phyloP scores from a whole-genome alignment of 1,139 yeast species.

The Pichia sp. region DNA sequence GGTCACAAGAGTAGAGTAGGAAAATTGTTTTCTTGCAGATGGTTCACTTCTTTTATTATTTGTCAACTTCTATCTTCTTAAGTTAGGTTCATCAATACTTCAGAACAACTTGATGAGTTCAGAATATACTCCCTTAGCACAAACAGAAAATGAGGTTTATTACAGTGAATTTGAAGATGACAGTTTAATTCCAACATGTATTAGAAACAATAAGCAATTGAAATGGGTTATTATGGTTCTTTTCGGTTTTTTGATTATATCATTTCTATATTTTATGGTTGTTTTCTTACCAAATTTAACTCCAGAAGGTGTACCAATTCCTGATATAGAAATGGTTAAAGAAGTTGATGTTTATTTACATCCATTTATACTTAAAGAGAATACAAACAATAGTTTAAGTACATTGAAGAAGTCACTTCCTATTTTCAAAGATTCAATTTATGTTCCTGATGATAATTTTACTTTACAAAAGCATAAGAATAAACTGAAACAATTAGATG shows the following conservation, averaged over 20 bases:
- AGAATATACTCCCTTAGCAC: slow-evolving; percentile 13
- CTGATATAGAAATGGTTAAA: slow-evolving; percentile 21
- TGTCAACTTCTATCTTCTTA: no score
- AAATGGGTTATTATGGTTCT: slow-evolving; percentile 10
- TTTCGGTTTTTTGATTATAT: slow-evolving; percentile 12
- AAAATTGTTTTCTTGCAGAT: no score
- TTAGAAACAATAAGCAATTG: slow-evolving; percentile 9
- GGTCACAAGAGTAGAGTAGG: no score
- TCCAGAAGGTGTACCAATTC: slow-evolving; percentile 25
- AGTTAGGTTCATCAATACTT: no score
- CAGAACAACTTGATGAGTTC: slow-evolving; percentile 5
- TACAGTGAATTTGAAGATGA: slow-evolving; percentile 12
- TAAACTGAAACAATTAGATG: slow-evolving; percentile 9
- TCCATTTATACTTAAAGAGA: slow-evolving; percentile 21
- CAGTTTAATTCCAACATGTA: slow-evolving; percentile 7
- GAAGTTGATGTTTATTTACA: slow-evolving; percentile 22
- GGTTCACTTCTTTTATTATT: no score
- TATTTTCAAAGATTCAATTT: slow-evolving; percentile 16
- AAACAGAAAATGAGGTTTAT: slow-evolving; percentile 20
- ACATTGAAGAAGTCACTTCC: slow-evolving; percentile 25
- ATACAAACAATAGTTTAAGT: slow-evolving; percentile 14
- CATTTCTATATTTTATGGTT: slow-evolving; percentile 23
- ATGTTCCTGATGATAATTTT: slow-evolving; percentile 13
- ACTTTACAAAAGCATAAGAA: slow-evolving; percentile 18
- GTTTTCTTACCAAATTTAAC: slow-evolving; percentile 26